Conservation (phyloP, 495 filamentous ascomycete genomes). For the Penicillium alfredii region DNA sequence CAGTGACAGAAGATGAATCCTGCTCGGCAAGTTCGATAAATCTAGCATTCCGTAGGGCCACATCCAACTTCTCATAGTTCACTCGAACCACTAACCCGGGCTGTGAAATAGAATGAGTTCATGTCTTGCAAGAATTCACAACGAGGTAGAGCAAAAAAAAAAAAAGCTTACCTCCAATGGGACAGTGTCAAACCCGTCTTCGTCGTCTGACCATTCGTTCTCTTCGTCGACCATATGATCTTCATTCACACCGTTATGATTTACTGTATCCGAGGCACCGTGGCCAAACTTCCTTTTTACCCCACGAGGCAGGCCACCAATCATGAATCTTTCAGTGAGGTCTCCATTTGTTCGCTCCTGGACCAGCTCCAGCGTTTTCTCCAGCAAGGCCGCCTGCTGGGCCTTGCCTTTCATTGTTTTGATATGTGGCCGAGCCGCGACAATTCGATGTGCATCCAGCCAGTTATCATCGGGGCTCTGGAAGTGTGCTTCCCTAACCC, state of each 20-base stretch:
- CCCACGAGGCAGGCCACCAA: constrained; percentile 35
- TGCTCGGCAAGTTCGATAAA: constrained; percentile 60
- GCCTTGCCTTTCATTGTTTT: constrained; percentile 52
- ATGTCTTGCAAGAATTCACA: background rate
- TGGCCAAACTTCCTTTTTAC: constrained; percentile 27
- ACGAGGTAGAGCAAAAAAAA: background rate
- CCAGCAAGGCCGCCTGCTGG: constrained; percentile 48
- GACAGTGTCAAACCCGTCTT: constrained; percentile 28
- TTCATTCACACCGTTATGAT: constrained; percentile 15
- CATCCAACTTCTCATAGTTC: constrained; percentile 78
- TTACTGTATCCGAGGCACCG: constrained; percentile 9
- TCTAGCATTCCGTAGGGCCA: constrained; percentile 71
- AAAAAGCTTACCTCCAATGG: constrained; percentile 36
- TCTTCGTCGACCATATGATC: constrained; percentile 26
- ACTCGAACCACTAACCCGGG: constrained; percentile 65
- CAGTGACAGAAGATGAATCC: constrained; percentile 47
- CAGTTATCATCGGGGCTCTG: constrained; percentile 47
- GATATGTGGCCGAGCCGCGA: constrained; percentile 31
- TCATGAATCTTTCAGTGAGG: constrained; percentile 28
- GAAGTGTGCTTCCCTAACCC: constrained; percentile 45
- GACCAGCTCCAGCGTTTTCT: constrained; percentile 27
- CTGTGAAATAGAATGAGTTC: too few species aligned
- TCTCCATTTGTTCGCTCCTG: constrained; percentile 29
- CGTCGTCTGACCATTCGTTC: constrained; percentile 39
- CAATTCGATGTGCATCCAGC: constrained; percentile 39